Conservation (phyloP, 345 rosid species). For the Excoecaria cochinchinensis region DNA sequence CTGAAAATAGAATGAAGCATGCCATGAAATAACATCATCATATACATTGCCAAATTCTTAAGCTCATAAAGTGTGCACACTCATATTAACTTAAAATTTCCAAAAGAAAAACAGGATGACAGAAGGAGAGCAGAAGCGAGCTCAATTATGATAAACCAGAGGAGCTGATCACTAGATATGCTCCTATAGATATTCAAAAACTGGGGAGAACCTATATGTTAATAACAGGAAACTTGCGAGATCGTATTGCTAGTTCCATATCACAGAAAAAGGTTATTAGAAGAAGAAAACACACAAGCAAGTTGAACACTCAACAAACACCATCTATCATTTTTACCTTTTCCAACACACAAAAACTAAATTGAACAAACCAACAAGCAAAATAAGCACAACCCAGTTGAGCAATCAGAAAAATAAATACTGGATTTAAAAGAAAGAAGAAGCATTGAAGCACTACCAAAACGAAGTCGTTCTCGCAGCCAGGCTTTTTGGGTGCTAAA, state of each 20-base stretch:
- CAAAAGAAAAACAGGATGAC: background rate
- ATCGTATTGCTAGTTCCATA: constrained; percentile 5
- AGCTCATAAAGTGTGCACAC: constrained; percentile 13
- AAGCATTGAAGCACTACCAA: constrained; percentile 49
- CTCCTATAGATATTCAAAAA: background rate
- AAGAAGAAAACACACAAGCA: background rate
- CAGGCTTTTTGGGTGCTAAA: constrained; percentile 90
- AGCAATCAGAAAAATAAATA: constrained; percentile 26
- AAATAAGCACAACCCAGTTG: constrained; percentile 28
- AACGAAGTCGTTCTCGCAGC: constrained; percentile 96
- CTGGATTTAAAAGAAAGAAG: constrained; percentile 20
- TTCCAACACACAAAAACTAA: background rate
- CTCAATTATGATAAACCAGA: constrained; percentile 3
- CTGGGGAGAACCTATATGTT: background rate
- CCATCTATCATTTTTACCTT: background rate
- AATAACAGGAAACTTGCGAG: background rate
- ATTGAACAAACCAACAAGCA: constrained; percentile 12
- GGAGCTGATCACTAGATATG: constrained; percentile 5
- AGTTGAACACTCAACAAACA: background rate
- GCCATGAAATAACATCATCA: background rate
- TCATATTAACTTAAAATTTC: background rate
- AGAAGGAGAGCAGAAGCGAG: background rate
- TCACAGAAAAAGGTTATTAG: constrained; percentile 3
- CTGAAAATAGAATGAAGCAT: background rate
- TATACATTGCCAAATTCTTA: background rate